These are phyloP conservation scores for Fagopyrum tataricum DNA, from an alignment of 148 eudicot genomes.

Conservation along the genomic window DNA sequence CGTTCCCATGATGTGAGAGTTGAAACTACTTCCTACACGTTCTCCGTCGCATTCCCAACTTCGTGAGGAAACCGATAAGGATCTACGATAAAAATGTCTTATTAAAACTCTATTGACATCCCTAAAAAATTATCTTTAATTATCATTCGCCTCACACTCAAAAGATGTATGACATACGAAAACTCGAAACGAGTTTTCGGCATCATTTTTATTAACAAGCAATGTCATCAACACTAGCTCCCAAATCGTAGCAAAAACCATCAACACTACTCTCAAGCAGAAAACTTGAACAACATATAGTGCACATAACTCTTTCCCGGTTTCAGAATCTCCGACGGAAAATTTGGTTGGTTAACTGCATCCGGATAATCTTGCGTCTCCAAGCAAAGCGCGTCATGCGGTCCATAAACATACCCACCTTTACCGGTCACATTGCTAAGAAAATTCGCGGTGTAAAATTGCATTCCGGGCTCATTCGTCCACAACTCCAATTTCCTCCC, in stretches of 20 bases:
- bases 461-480: slow-evolving; percentile 61
- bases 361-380: slow-evolving; percentile 89
- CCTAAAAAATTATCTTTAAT: no score
- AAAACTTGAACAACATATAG: slow-evolving; percentile 57
- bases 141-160: no score
- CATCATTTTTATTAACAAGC: no score
- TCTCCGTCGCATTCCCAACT: no score
- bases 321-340: slow-evolving; percentile 64
- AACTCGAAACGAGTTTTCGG: no score
- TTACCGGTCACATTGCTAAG: slow-evolving; percentile 38
- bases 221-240: no score
- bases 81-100: neutral
- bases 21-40: no score
- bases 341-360: slow-evolving; percentile 55
- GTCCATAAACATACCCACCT: slow-evolving; percentile 37
- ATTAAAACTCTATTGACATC: neutral
- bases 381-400: slow-evolving; percentile 45
- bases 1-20: no score
- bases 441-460: slow-evolving; percentile 61
- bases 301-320: slow-evolving; percentile 48
- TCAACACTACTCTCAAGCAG: slow-evolving; percentile 5
- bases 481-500: slow-evolving; percentile 54
- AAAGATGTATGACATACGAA: no score
- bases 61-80: no score
- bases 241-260: neutral